Evolutionary conservation across 2,329 filamentous ascomycete genomes (phyloP).

Genomic region (Akanthomyces muscarius): DNA sequence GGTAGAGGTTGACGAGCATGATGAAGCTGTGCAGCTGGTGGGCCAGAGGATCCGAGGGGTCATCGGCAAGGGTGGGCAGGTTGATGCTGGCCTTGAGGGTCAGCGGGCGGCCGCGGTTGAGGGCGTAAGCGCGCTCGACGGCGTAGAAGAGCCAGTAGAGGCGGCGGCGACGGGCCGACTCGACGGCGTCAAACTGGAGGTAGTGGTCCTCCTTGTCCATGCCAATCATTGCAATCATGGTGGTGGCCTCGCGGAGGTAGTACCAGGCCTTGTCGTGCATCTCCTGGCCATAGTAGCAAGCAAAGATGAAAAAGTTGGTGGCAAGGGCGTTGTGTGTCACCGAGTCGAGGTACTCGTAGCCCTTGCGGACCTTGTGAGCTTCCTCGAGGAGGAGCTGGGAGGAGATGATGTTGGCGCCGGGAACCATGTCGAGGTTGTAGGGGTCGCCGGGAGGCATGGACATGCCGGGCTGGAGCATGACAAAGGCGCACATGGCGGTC

Average conservation of each 20-base stretch:
- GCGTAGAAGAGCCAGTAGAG: conserved; percentile 72
- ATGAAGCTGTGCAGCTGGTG: conserved; percentile 55
- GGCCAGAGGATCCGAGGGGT: conserved; percentile 52
- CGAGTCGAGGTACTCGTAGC: conserved; percentile 55
- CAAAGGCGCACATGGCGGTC: conserved; percentile 61
- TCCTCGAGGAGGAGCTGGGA: conserved; percentile 66
- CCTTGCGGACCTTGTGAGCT: conserved; percentile 59
- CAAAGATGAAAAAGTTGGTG: conserved; percentile 78
- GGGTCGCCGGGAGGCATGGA: conserved; percentile 53
- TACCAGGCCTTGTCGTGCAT: conserved; percentile 76
- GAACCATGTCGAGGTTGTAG: conserved; percentile 52
- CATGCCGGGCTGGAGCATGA: conserved; percentile 67
- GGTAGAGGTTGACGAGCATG: conserved; percentile 59
- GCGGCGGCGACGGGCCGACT: conserved; percentile 60
- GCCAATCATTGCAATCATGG: conserved; percentile 57
- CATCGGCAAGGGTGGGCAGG: conserved; percentile 58
- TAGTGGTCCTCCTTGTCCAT: conserved; percentile 64
- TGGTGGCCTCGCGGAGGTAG: conserved; percentile 71
- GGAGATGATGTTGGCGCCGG: conserved; percentile 58
- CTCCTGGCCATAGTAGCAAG: conserved; percentile 66
- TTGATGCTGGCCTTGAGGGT: conserved; percentile 67
- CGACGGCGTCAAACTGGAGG: conserved; percentile 52
- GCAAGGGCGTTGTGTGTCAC: conserved; percentile 57
- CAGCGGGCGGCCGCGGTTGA: conserved; percentile 65
- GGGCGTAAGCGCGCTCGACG: conserved; percentile 66